phyloP scores from a whole-genome alignment of 2,329 filamentous ascomycete species.

The Whalleya microplaca region DNA sequence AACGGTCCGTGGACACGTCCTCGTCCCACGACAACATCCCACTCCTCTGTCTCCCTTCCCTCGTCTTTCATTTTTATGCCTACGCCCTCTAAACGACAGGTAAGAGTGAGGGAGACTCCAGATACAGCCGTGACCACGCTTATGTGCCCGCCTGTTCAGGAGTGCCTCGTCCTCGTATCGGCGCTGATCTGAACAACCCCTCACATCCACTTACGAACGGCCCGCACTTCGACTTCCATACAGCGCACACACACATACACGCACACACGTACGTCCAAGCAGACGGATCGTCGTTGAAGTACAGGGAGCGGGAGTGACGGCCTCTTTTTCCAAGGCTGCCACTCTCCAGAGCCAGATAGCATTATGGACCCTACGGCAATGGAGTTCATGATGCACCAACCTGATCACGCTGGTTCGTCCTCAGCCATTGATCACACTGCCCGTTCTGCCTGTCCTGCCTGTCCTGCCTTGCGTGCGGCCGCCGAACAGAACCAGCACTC shows the following conservation, averaged over 20 bases:
- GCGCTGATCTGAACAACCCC: neutral
- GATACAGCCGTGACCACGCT: neutral
- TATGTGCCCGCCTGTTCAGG: neutral
- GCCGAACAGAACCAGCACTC: slow-evolving; percentile 31
- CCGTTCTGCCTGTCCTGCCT: slow-evolving; percentile 34
- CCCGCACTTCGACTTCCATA: neutral
- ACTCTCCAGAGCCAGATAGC: slow-evolving; percentile 16
- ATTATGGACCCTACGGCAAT: slow-evolving; percentile 35
- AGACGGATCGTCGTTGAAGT: neutral
- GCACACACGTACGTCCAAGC: neutral
- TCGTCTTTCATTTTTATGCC: too few species aligned
- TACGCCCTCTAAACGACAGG: neutral
- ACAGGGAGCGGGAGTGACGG: slow-evolving; percentile 23
- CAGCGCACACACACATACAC: neutral
- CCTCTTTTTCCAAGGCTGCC: slow-evolving; percentile 16
- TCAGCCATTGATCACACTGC: slow-evolving; percentile 24
- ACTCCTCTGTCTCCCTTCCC: neutral
- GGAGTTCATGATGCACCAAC: slow-evolving; percentile 35
- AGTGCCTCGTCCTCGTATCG: neutral
- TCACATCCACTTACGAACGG: neutral
- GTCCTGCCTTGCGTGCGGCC: slow-evolving; percentile 35
- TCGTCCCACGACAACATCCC: slow-evolving; percentile 7
- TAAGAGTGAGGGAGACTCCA: neutral
- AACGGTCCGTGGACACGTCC: slow-evolving; percentile 5
- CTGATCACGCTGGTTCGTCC: slow-evolving; percentile 22